A percentile compares a stretch with the other conserved stretches of the same genome.
Conservation (phyloP, 73 alveolate species). For the Paramecium tetraurelia region DNA sequence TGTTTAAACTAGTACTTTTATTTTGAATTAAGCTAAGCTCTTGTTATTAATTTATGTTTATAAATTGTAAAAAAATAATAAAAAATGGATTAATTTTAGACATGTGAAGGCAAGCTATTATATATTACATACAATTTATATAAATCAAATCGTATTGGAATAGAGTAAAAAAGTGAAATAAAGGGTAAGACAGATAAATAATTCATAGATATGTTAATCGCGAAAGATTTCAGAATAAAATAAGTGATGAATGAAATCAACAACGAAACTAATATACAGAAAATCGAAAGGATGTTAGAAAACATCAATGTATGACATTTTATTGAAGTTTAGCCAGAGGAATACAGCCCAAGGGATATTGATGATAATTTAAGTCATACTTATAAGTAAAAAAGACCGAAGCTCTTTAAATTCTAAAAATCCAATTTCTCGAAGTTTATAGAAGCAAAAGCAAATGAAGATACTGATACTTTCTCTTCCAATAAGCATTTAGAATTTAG, state of each 20-base stretch:
- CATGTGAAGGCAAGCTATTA: conserved; percentile 14
- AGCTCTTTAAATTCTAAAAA: not conserved
- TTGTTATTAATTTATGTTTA: not conserved
- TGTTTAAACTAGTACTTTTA: not conserved
- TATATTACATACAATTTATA: not conserved
- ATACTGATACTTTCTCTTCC: not conserved
- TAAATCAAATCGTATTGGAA: conserved; percentile 15
- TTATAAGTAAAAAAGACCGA: not conserved
- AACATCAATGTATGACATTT: not conserved
- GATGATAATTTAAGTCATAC: conserved; percentile 15
- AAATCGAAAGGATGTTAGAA: not conserved
- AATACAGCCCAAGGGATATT: not conserved
- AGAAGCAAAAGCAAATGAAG: not conserved
- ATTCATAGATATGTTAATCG: not conserved
- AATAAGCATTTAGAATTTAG: not conserved
- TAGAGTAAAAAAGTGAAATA: not conserved
- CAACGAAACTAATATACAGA: not conserved
- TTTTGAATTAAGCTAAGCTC: not conserved
- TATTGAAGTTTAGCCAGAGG: not conserved
- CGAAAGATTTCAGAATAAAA: not conserved
- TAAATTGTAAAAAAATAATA: not conserved
- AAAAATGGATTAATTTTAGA: conserved; percentile 8
- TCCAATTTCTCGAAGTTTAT: not conserved
- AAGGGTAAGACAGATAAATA: not conserved
- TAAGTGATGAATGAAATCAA: not conserved